phyloP scores from a whole-genome alignment of 768 basidiomycete species.

The Zangia roseola region DNA sequence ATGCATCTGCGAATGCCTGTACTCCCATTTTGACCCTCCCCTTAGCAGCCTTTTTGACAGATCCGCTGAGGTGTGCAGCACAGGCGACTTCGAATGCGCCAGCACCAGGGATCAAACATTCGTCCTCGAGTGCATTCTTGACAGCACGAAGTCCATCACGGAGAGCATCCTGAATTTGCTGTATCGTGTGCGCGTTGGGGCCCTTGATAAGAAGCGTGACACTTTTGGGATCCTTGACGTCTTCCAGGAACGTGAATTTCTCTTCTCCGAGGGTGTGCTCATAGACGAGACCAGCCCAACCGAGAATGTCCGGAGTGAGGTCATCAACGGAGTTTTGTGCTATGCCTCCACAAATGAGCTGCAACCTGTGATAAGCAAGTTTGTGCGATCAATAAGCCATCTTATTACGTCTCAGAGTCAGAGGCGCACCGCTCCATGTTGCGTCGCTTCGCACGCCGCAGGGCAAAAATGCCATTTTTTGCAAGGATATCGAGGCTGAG shows the following conservation, averaged over 20 bases:
- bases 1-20: conserved; percentile 93
- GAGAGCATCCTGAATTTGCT: conserved; percentile 97
- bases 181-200: conserved; percentile 93
- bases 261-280: conserved; percentile 99
- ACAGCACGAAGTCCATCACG: conserved; percentile 95
- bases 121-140: conserved; percentile 95
- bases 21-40: conserved; percentile 97
- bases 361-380: conserved; percentile 54
- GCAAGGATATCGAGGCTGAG: conserved; percentile 93
- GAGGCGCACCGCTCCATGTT: conserved; percentile 90
- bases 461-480: conserved; percentile 93
- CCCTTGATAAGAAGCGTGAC: conserved; percentile 98
- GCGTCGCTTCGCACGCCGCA: conserved; percentile 92
- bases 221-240: conserved; percentile 91
- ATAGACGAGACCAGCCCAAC: conserved; percentile 98
- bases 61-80: conserved; percentile 75
- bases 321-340: conserved; percentile 99
- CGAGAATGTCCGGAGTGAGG: conserved; percentile 84
- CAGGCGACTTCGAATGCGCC: conserved; percentile 97
- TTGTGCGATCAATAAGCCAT: conserved; percentile 22
- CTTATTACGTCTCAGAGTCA: conserved; percentile 28
- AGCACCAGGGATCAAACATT: conserved; percentile 87
- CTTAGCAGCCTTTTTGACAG: conserved; percentile 83
- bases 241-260: conserved; percentile 96
- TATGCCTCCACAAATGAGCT: conserved; percentile 90